Evolutionary conservation across 148 eudicot genomes (phyloP), one percentile per base, ranked within the genome.

Genomic region (Camellia japonica): DNA sequence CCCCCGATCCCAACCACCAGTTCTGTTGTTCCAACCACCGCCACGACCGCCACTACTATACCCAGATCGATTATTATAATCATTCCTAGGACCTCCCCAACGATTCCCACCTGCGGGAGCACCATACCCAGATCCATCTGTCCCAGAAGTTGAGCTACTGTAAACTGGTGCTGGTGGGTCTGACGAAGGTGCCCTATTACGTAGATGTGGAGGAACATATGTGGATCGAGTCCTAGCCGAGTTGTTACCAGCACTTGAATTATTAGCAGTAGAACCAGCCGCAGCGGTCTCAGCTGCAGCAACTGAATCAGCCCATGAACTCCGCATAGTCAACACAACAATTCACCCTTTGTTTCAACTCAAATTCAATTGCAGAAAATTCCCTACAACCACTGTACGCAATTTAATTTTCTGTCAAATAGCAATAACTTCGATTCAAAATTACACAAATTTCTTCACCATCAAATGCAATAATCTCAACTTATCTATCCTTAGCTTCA

Each of bases 121-220:
- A 74, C 79, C 83, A 44, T 68, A 20, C 3, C 74, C 86, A 52
- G 77, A 16, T 30, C 72, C 74, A 47, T 83, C 86, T 61, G 71
- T 62, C 20, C 47, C 80, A 1, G 64, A 52, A 23, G 74, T 58
- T 76, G 80, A 76, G 23, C 83, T 80, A 38, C 60, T 58, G 20
- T 70, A 3, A 76, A 61, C 70, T 18, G 80, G 80, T 19, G 85
- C 59, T 6, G 82, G 81, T 0, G 81, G 72, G 16, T 79, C 86
- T 2, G 79, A 38, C 1, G 84, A 77, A 52, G 87, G 67, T 42
- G 85, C 78, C 43, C 83, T 82, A 42, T 88, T 88, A 58, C 89
- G 83, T 3, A 88, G 83, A 85, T 88, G 91, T 0, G 91, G 91
- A 15, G 91, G 91, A 3, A 88, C 89, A 58, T 88, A 88, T 2